These are phyloP conservation scores for Populus simonii DNA, from an alignment of 345 rosid genomes.

Conservation along the genomic window DNA sequence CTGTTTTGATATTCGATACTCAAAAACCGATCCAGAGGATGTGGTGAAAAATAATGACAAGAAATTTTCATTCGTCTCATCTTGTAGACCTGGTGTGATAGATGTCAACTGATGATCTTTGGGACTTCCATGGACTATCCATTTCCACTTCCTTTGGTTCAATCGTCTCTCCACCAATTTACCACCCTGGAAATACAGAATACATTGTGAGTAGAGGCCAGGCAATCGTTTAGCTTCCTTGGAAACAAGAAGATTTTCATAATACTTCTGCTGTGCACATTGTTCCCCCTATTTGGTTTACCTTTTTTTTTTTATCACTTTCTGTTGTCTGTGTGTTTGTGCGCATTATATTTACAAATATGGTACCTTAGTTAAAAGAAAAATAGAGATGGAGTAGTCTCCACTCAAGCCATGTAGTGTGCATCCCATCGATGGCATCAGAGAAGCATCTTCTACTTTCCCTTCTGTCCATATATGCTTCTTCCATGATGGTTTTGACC, in stretches of 20 bases:
- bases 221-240: background rate
- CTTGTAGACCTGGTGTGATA: slow-evolving; percentile 44
- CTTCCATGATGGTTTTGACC: slow-evolving; percentile 71
- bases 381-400: slow-evolving; percentile 50
- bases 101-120: slow-evolving; percentile 47
- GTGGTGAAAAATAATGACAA: slow-evolving; percentile 50
- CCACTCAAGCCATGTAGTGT: slow-evolving; percentile 41
- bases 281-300: background rate
- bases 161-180: slow-evolving; percentile 51
- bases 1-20: slow-evolving; percentile 41
- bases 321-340: background rate
- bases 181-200: slow-evolving; percentile 40
- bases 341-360: background rate
- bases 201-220: slow-evolving; percentile 1
- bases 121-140: slow-evolving; percentile 63
- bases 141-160: slow-evolving; percentile 62
- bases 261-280: background rate
- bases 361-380: slow-evolving; percentile 63
- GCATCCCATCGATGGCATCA: slow-evolving; percentile 42
- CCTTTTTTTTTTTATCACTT: background rate
- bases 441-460: slow-evolving; percentile 32
- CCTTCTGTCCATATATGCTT: slow-evolving; percentile 55
- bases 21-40: slow-evolving; percentile 46
- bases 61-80: slow-evolving; percentile 40
- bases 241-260: background rate